Conservation (phyloP, 2,329 filamentous ascomycete genomes). For the Mariannaea elegans region DNA sequence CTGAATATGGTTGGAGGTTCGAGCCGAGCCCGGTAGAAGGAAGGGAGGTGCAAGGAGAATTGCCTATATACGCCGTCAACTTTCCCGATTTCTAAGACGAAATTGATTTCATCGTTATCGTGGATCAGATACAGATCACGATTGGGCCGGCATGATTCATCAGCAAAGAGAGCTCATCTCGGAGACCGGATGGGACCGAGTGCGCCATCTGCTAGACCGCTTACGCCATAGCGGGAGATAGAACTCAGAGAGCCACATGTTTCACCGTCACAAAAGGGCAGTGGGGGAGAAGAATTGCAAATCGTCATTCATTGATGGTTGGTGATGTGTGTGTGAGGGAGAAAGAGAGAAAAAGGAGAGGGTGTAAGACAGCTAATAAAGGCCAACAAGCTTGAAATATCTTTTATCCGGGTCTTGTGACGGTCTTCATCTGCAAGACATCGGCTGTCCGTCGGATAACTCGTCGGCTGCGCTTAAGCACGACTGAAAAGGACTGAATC, state of each 20-base stretch:
- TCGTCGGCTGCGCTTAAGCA: constrained; percentile 7
- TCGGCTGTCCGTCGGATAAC: constrained; percentile 10
- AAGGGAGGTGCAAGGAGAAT: too few relatives aligned
- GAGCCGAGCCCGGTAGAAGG: too few relatives aligned
- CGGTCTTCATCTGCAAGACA: constrained; percentile 12
- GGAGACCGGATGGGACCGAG: constrained; percentile 11
- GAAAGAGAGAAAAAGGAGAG: not conserved
- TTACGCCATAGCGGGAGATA: constrained; percentile 16
- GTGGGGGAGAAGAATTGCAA: not conserved
- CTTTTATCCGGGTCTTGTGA: constrained; percentile 8
- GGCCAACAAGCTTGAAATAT: not conserved
- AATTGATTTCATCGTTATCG: not conserved
- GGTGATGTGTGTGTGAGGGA: not conserved
- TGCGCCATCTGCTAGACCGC: constrained; percentile 17
- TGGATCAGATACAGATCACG: not conserved
- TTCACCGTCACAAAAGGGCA: not conserved
- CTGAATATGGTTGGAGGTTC: too few relatives aligned
- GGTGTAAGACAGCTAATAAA: not conserved
- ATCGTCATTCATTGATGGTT: not conserved
- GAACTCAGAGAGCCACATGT: not conserved
- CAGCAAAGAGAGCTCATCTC: constrained; percentile 1
- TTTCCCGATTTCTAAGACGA: not conserved
- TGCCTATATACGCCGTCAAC: not conserved
- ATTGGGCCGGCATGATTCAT: constrained; percentile 18
- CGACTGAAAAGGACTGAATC: not conserved